Evolutionary conservation across 1,284 basidiomycete species (phyloP).

Genomic region (Puccinia hordei): DNA sequence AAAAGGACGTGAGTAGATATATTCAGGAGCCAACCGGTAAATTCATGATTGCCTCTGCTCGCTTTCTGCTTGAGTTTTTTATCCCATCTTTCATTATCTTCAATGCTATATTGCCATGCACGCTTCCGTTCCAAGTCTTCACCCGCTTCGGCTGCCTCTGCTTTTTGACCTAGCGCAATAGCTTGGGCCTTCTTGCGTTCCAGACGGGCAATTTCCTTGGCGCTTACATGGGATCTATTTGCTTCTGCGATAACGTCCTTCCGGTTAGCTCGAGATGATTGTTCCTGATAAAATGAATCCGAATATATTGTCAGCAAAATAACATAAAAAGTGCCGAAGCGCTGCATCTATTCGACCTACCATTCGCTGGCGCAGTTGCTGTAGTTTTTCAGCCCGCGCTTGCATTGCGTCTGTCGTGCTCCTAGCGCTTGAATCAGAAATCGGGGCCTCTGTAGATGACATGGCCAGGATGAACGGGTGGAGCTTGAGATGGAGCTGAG

Average conservation of each 20-base stretch:
- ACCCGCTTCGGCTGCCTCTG: slow-evolving; percentile 82
- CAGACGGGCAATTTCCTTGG: slow-evolving; percentile 74
- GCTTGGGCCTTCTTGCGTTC: slow-evolving; percentile 85
- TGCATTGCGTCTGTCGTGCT: not conserved
- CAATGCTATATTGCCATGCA: slow-evolving; percentile 91
- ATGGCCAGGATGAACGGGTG: not conserved
- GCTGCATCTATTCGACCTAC: not conserved
- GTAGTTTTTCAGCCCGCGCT: slow-evolving; percentile 16
- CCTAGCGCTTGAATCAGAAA: not conserved
- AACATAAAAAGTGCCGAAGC: not conserved
- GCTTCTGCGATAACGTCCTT: slow-evolving; percentile 79
- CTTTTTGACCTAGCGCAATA: slow-evolving; percentile 79
- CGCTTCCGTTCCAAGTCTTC: slow-evolving; percentile 72
- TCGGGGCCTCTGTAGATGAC: not conserved
- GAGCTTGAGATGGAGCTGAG: not conserved
- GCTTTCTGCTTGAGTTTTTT: slow-evolving; percentile 76
- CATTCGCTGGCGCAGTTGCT: slow-evolving; percentile 17
- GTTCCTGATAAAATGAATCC: slow-evolving; percentile 64
- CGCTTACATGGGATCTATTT: slow-evolving; percentile 72
- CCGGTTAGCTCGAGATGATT: slow-evolving; percentile 75
- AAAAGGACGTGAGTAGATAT: slow-evolving; percentile 7
- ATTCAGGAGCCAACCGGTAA: slow-evolving; percentile 66
- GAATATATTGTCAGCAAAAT: not conserved
- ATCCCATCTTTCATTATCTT: slow-evolving; percentile 93
- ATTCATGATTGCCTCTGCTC: slow-evolving; percentile 75